These are phyloP conservation scores for Thymus mandschuricus DNA, from an alignment of 257 asterid genomes.

Conservation along the genomic window DNA sequence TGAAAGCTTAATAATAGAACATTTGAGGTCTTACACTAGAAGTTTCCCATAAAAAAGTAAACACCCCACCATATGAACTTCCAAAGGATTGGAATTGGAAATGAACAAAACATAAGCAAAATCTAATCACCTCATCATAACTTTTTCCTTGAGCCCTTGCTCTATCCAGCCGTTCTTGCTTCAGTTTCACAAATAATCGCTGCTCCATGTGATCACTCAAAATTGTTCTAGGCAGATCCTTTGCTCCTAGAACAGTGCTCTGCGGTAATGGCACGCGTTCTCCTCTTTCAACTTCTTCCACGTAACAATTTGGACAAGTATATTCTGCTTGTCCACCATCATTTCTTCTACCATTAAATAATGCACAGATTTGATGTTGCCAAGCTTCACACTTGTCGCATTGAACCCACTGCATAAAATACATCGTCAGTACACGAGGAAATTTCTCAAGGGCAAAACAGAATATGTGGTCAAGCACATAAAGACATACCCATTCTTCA, in stretches of 20 bases:
- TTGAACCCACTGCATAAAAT: conserved; percentile 89
- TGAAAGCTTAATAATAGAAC: conserved; percentile 14
- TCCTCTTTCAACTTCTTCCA: conserved; percentile 88
- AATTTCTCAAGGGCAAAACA: conserved; percentile 21
- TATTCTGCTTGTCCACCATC: conserved; percentile 98
- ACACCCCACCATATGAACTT: conserved; percentile 19
- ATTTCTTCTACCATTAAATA: conserved; percentile 90
- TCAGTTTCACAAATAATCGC: conserved; percentile 69
- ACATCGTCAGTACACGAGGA: conserved; percentile 33
- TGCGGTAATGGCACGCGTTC: conserved; percentile 81
- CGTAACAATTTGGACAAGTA: conserved; percentile 96
- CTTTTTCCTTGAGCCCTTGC: conserved; percentile 79
- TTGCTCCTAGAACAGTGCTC: conserved; percentile 94
- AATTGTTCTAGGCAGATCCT: conserved; percentile 88
- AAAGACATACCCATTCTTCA: conserved; percentile 88
- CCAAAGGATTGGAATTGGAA: conserved; percentile 29
- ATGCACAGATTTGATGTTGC: conserved; percentile 99
- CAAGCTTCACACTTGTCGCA: conserved; percentile 98
- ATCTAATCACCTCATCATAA: conserved; percentile 79
- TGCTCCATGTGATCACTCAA: conserved; percentile 94
- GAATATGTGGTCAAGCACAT: conserved; percentile 23
- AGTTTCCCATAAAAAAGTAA: conserved; percentile 5
- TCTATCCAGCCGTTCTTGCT: conserved; percentile 87
- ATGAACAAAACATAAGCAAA: conserved; percentile 21
- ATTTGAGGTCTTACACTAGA: conserved; percentile 4